Conservation (phyloP, 75 land plant species). For the Azolla pinnata region DNA sequence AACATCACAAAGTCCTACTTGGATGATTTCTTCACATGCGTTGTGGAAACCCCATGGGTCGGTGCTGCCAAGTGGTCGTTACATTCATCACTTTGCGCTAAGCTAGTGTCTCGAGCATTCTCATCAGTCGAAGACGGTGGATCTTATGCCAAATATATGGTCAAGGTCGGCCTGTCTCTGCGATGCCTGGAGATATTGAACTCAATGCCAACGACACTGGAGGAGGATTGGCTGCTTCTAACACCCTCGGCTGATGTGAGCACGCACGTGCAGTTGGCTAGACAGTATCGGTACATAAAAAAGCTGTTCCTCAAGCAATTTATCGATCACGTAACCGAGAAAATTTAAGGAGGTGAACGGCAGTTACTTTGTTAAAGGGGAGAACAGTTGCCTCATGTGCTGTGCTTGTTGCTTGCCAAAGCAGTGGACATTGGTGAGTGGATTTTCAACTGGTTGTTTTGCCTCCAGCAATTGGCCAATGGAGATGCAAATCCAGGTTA, state of each 20-base stretch:
- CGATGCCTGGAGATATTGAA: conserved; percentile 24
- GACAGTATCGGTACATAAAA: conserved; percentile 16
- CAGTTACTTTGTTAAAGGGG: too few species aligned
- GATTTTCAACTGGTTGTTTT: too few species aligned
- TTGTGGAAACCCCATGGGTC: conserved; percentile 4
- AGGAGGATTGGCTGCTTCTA: conserved; percentile 18
- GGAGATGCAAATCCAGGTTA: too few species aligned
- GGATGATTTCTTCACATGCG: conserved; percentile 14
- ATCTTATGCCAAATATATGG: conserved; percentile 6
- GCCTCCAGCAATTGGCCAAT: too few species aligned
- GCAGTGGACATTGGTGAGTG: too few species aligned
- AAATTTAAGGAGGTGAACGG: too few species aligned
- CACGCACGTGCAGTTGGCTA: conserved; percentile 17
- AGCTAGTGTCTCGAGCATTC: conserved; percentile 7
- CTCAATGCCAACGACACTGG: conserved; percentile 25
- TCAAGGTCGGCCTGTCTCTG: conserved; percentile 15
- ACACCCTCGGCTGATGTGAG: background rate
- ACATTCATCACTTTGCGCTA: conserved; percentile 13
- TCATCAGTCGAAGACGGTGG: conserved; percentile 2
- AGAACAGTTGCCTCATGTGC: too few species aligned
- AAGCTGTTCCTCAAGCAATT: conserved; percentile 14
- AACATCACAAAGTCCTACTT: conserved; percentile 2
- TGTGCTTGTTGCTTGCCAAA: too few species aligned
- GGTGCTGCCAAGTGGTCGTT: conserved; percentile 5
- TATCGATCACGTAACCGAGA: conserved; percentile 7